Evolutionary conservation across 495 filamentous ascomycete genomes (phyloP), one percentile per base, ranked within the genome.

Genomic region (Ascodesmis nigricans): DNA sequence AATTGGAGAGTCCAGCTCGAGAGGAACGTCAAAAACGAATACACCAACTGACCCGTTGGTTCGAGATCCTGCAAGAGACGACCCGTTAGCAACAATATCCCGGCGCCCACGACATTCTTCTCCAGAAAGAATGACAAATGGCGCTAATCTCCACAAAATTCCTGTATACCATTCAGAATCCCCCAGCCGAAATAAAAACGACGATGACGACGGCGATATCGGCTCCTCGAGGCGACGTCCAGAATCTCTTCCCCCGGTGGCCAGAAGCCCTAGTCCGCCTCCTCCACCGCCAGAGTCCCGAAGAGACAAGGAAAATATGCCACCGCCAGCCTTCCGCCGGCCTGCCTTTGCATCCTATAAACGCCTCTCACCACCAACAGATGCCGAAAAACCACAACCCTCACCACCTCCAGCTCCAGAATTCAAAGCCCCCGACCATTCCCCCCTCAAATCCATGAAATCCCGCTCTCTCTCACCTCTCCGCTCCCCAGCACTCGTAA

Each of bases 401-500:
- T 17, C 43, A 17, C 30, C 40, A 15, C 29, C 21, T 7, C 25
- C 43, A 20, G 36, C 43, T 10, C 14, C 24, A 10, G 29, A 35
- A 19, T 41, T 43, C 15, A 37, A 40, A 14, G 40, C 32, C 5
- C 30, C 30, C 5, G 8, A 10, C 16, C n/a, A 19, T 5, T 20
- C 16, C 4, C 30, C 30, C 6, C 3, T 20, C 5, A 33, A 13
- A 5, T 16, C 10, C 1, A 31, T 39, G n/a, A 40, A 33, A 40
- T 36, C 46, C 20, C 33, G 47, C 14, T 28, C 33, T 7, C 35
- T 40, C 17, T 32, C 45, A 11, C 45, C 46, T 16, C 21, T 26
- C 13, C 30, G 33, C 11, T 47, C 45, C 7, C 46, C 46, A 21
- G 40, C 30, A 84, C 66, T 53, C 71, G 69, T 40, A 97, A 95